Evolutionary conservation across 2,329 filamentous ascomycete species (phyloP).

Genomic region (Neospermospora avenae): DNA sequence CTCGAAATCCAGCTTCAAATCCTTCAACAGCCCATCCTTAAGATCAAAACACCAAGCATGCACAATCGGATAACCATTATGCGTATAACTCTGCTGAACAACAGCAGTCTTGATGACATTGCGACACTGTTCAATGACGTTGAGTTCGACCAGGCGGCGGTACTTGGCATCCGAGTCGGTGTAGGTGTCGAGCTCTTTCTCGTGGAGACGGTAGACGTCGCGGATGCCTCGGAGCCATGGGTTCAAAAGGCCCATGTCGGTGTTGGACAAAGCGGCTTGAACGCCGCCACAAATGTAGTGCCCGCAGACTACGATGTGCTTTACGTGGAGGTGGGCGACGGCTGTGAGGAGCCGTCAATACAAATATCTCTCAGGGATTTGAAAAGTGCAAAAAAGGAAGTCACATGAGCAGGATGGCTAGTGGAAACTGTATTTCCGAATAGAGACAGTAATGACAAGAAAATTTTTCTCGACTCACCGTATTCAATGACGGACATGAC

Average conservation of each 20-base stretch:
- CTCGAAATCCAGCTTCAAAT: slow-evolving; percentile 61
- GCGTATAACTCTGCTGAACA: slow-evolving; percentile 67
- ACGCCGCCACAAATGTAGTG: slow-evolving; percentile 78
- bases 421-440: background rate
- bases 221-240: slow-evolving; percentile 73
- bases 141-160: slow-evolving; percentile 75
- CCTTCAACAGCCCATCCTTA: slow-evolving; percentile 62
- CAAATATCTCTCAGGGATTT: background rate
- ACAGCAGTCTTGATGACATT: slow-evolving; percentile 76
- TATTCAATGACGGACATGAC: slow-evolving; percentile 82
- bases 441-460: background rate
- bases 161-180: slow-evolving; percentile 57
- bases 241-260: slow-evolving; percentile 68
- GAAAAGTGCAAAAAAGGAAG: background rate
- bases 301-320: slow-evolving; percentile 76
- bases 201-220: slow-evolving; percentile 70
- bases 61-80: slow-evolving; percentile 64
- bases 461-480: slow-evolving; percentile 8
- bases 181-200: slow-evolving; percentile 65
- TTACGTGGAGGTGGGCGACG: slow-evolving; percentile 74
- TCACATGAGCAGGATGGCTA: background rate
- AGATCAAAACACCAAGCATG: slow-evolving; percentile 74
- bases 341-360: slow-evolving; percentile 39
- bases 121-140: slow-evolving; percentile 74
- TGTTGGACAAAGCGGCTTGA: slow-evolving; percentile 69